phyloP scores from a whole-genome alignment of 345 rosid genomes.

The Carallia brachiata region DNA sequence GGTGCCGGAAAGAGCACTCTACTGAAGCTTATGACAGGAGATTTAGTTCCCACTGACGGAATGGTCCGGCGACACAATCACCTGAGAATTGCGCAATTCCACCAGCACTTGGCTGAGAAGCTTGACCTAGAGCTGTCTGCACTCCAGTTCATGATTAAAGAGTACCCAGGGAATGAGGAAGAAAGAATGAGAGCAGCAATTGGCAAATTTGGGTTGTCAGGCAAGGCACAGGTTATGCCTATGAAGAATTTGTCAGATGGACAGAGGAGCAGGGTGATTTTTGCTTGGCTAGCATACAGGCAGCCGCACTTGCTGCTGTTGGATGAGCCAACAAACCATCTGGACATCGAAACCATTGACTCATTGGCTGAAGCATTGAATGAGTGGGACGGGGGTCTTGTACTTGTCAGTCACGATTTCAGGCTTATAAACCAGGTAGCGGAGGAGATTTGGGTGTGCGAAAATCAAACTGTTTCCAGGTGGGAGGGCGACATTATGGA shows the following conservation, averaged over 20 bases:
- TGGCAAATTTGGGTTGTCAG: constrained; percentile 85
- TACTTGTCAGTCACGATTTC: constrained; percentile 87
- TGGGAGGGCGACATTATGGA: constrained; percentile 91
- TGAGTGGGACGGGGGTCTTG: constrained; percentile 88
- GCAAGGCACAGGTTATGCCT: constrained; percentile 97
- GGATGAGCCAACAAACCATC: constrained; percentile 96
- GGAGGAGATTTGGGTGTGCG: constrained; percentile 84
- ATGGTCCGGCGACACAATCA: constrained; percentile 98
- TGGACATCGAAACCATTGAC: constrained; percentile 97
- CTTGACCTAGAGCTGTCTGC: constrained; percentile 86
- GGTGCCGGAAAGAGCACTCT: constrained; percentile 99
- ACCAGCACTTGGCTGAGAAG: constrained; percentile 95
- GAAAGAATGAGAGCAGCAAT: constrained; percentile 94
- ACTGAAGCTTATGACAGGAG: constrained; percentile 98
- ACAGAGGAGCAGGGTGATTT: constrained; percentile 90
- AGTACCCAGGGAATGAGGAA: constrained; percentile 92
- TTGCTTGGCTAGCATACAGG: constrained; percentile 93
- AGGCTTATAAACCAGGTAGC: constrained; percentile 92
- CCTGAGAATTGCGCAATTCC: constrained; percentile 87
- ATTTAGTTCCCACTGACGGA: constrained; percentile 75
- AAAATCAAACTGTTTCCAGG: constrained; percentile 59
- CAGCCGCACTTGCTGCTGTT: constrained; percentile 89
- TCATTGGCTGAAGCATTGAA: constrained; percentile 84
- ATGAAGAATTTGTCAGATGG: constrained; percentile 98
- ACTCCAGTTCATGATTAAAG: constrained; percentile 75